Conservation (phyloP, 2,329 filamentous ascomycete species). For the Colletotrichum sp. region DNA sequence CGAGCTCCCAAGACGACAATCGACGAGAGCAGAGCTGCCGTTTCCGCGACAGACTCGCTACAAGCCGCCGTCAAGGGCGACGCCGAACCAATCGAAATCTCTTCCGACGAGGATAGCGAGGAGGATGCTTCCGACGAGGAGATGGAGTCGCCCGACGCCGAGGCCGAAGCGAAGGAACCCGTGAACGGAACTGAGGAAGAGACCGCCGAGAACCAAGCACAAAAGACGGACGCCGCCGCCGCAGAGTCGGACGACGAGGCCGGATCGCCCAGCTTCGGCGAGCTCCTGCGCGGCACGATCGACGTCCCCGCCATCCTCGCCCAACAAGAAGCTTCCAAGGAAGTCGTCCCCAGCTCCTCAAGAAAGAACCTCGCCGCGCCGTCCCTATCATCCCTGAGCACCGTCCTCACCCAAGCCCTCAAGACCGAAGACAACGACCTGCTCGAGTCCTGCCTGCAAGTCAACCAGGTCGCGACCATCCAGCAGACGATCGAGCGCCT, state of each 20-base stretch:
- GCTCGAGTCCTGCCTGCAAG: constrained; percentile 90
- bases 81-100: constrained; percentile 59
- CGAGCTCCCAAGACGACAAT: constrained; percentile 57
- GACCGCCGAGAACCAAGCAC: constrained; percentile 24
- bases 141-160: constrained; percentile 28
- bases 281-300: constrained; percentile 79
- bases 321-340: constrained; percentile 33
- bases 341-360: constrained; percentile 42
- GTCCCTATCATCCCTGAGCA: constrained; percentile 82
- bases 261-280: constrained; percentile 76
- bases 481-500: constrained; percentile 89
- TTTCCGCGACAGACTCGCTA: constrained; percentile 48
- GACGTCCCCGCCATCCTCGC: constrained; percentile 72
- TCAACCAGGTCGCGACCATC: constrained; percentile 77
- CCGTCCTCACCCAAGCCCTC: constrained; percentile 91
- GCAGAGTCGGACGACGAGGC: constrained; percentile 53
- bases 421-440: constrained; percentile 89
- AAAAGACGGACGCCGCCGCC: constrained; percentile 27
- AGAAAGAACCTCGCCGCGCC: constrained; percentile 62
- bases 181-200: constrained; percentile 29
- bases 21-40: constrained; percentile 63
- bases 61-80: constrained; percentile 35
- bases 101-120: constrained; percentile 58
- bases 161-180: constrained; percentile 10
- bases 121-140: constrained; percentile 52